Base-by-base conservation (phyloP, 306 rosid genomes). In the Parietaria judaica region DNA sequence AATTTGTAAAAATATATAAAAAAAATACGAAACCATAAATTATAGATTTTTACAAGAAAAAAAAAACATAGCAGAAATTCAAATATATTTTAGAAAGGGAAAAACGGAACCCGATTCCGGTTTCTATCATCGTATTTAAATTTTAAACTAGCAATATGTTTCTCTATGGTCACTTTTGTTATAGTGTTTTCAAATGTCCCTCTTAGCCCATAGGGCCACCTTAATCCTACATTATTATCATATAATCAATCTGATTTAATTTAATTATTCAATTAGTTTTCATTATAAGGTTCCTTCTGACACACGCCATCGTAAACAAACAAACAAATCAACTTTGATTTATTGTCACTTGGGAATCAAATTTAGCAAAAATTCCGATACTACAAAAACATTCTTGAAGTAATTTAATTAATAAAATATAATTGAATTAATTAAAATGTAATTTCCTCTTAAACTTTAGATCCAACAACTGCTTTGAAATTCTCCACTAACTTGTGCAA, bases 271-370 rank as follows among this genome's bases (percentile, higher is more conserved):
- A 49, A 7, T 49, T 49, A 23, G 31, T 49, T 10, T 49, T 49
- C 9, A 7, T 49, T 49, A 11, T 0, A 57, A 36, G 44, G 12
- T 57, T 57, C 17, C 31, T 57, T 37, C 60, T 56, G 3, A 37
- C 45, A 11, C 38, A 36, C 61, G 47, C 38, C 61, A 57, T 11
- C 11, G 61, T 36, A 34, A 56, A 56, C 11, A 56, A 56, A 36
- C 38, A 56, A 56, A 53, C 57, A 52, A 52, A 15, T 31, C 15
- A 6, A 8, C 34, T 54, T 36, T 57, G 38, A 11, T 9, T 1
- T 11, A 49, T 49, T 49, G 53, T 49, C 53, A 49, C 13, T 49
- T 11, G 13, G 14, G 53, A 49, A 49, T n/a, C 14, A 4, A 49
- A 7, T 11, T 4, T 11, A 4, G 15, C 53, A 49, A 10, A 23